phyloP scores from a whole-genome alignment of 2,329 filamentous ascomycete genomes.

The Neonectria magnoliae region DNA sequence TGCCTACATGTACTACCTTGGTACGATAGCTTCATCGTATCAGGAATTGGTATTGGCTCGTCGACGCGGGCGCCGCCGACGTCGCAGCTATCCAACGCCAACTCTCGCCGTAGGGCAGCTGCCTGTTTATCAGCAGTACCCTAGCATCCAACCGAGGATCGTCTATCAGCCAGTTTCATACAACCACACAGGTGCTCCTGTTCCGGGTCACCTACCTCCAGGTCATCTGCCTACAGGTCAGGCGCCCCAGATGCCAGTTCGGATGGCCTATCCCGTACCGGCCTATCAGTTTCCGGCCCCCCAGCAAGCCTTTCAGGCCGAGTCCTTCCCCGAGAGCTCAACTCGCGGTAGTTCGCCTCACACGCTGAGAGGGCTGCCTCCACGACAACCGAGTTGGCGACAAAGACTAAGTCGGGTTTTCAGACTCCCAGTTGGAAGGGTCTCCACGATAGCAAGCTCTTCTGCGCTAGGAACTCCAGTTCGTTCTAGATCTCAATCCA shows the following conservation, averaged over 20 bases:
- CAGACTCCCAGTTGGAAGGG: conserved; percentile 45
- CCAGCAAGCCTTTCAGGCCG: not conserved
- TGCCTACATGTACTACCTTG: conserved; percentile 49
- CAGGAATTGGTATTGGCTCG: conserved; percentile 22
- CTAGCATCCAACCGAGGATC: conserved; percentile 17
- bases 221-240: not conserved
- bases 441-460: conserved; percentile 49
- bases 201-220: not conserved
- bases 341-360: not conserved
- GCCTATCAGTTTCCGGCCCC: not conserved
- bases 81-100: conserved; percentile 1
- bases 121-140: conserved; percentile 29
- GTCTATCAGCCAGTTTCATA: conserved; percentile 36
- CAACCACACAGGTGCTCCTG: not conserved
- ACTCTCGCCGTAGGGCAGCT: conserved; percentile 25
- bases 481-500: conserved; percentile 2
- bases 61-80: conserved; percentile 18
- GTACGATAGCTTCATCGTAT: conserved; percentile 33
- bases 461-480: conserved; percentile 33
- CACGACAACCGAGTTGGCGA: conserved; percentile 39
- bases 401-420: conserved; percentile 43
- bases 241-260: conserved; percentile 14
- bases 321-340: not conserved
- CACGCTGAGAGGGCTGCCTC: conserved; percentile 7
- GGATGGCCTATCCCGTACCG: conserved; percentile 8